Evolutionary conservation across 2,329 filamentous ascomycete species (phyloP).

Genomic region (Pseudophaeomoniella oleicola): DNA sequence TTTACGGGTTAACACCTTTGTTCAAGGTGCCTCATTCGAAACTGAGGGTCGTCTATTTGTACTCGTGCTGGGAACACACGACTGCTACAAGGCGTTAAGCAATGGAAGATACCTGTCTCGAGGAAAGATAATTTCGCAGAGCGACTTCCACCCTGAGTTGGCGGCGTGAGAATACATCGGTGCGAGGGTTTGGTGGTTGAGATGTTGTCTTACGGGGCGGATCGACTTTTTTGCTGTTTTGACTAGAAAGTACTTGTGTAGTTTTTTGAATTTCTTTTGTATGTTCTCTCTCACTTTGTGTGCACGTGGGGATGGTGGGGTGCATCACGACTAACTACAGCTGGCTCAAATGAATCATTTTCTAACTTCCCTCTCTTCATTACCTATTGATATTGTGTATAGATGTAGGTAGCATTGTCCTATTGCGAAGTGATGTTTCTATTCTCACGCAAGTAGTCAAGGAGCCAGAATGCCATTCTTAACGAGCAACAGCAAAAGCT

Average conservation of each 20-base stretch:
- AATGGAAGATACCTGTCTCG: not conserved
- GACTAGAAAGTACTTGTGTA: no score
- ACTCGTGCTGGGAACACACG: not conserved
- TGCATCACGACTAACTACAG: not conserved
- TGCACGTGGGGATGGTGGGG: not conserved
- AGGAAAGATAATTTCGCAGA: not conserved
- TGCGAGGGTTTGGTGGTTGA: not conserved
- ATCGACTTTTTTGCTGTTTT: not conserved
- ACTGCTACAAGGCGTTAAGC: not conserved
- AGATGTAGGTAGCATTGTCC: no score
- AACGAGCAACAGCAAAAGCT: no score
- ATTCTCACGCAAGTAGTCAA: no score
- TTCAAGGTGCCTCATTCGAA: not conserved
- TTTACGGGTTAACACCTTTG: no score
- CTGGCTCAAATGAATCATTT: no score
- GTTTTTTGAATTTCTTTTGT: not conserved
- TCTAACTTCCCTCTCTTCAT: no score
- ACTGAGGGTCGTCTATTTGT: not conserved
- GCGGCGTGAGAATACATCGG: not conserved
- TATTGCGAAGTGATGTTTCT: no score
- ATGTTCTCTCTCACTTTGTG: not conserved
- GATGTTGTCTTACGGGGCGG: not conserved
- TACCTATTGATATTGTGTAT: no score
- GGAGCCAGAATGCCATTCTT: no score
- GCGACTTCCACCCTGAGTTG: not conserved